Evolutionary conservation across 148 eudicot genomes (phyloP).

Genomic region (Mesembryanthemum crystallinum): DNA sequence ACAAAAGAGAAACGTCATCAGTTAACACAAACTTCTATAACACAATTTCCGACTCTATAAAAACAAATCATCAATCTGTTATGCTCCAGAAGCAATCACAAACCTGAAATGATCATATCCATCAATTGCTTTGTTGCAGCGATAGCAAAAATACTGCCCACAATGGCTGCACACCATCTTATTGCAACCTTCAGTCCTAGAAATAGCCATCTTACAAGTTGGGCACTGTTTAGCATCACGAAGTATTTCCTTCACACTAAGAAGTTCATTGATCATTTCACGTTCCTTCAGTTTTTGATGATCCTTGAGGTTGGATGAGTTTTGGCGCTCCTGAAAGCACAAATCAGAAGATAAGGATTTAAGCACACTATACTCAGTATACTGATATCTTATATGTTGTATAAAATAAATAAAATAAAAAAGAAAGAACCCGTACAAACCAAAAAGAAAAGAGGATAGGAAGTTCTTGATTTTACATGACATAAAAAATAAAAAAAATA

Average conservation of each 20-base stretch:
- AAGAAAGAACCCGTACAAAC: no score
- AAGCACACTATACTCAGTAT: background rate
- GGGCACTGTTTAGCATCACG: slow-evolving; percentile 86
- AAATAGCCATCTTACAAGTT: slow-evolving; percentile 88
- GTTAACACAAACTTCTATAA: background rate
- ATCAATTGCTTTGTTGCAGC: slow-evolving; percentile 62
- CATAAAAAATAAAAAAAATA: no score
- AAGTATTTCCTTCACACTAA: slow-evolving; percentile 62
- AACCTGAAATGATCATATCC: slow-evolving; percentile 95
- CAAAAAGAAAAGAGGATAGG: no score
- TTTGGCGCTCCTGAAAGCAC: slow-evolving; percentile 69
- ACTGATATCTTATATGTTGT: no score
- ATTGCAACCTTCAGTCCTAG: slow-evolving; percentile 88
- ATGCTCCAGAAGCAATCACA: slow-evolving; percentile 10
- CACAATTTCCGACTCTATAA: background rate
- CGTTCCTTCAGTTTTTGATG: slow-evolving; percentile 55
- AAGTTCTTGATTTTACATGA: no score
- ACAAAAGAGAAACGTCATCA: slow-evolving; percentile 10
- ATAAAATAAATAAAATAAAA: no score
- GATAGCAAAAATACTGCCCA: slow-evolving; percentile 77
- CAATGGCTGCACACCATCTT: slow-evolving; percentile 81
- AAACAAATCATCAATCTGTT: background rate
- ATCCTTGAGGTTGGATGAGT: slow-evolving; percentile 48
- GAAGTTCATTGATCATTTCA: slow-evolving; percentile 78
- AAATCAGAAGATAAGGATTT: slow-evolving; percentile 1